Conservation (phyloP, 345 rosid genomes). For the Dimocarpus longan region DNA sequence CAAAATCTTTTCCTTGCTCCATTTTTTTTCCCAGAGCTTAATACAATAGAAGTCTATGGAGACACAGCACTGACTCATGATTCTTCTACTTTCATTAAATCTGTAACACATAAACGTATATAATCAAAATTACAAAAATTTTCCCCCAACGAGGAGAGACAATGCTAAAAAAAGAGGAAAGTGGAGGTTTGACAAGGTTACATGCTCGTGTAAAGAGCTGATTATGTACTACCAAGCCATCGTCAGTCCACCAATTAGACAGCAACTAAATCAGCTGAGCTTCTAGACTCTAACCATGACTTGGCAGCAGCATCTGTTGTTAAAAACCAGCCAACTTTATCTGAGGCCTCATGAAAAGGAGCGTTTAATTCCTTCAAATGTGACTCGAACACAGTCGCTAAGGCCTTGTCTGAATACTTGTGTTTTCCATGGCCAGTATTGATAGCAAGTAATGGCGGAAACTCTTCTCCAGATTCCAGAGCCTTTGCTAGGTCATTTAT, state of each 20-base stretch:
- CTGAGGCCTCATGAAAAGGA: conserved; percentile 91
- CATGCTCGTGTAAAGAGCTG: neutral
- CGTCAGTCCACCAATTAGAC: conserved; percentile 30
- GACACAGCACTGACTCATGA: neutral
- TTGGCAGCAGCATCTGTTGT: conserved; percentile 81
- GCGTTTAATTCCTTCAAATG: conserved; percentile 81
- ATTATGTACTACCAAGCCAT: neutral
- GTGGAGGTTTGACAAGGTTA: neutral
- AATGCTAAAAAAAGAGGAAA: conserved; percentile 20
- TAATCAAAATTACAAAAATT: conserved; percentile 39
- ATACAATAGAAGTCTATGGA: neutral
- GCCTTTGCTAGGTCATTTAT: conserved; percentile 75
- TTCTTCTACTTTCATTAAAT: conserved; percentile 27
- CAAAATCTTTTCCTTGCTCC: no score
- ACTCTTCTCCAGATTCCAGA: conserved; percentile 64
- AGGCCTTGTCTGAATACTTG: conserved; percentile 75
- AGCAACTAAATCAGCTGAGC: conserved; percentile 42
- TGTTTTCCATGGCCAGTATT: conserved; percentile 98
- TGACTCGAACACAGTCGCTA: conserved; percentile 67
- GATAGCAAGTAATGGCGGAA: conserved; percentile 87
- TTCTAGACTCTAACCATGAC: conserved; percentile 78
- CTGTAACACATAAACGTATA: conserved; percentile 12
- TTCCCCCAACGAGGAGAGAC: conserved; percentile 26
- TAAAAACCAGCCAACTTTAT: conserved; percentile 89
- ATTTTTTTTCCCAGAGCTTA: neutral